Evolutionary conservation across 1,139 yeast genomes (phyloP).

Genomic region (Taphrina flavorubra): DNA sequence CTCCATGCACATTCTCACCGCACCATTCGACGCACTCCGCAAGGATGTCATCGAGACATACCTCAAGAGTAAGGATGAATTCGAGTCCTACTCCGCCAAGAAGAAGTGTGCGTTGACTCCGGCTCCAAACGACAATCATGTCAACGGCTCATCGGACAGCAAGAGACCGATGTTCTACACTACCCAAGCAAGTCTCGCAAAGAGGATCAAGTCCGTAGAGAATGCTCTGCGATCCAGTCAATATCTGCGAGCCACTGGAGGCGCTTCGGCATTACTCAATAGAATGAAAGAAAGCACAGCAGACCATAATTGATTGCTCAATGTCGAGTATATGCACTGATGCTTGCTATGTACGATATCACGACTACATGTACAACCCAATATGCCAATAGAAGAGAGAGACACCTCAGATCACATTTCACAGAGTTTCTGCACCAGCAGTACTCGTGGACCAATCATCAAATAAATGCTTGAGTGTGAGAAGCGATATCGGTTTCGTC

Average conservation of each 20-base stretch:
- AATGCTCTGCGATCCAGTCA: background rate
- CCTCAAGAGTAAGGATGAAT: constrained; percentile 2
- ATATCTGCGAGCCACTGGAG: constrained; percentile 13
- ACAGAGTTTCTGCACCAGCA: too few relatives aligned
- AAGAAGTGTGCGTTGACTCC: background rate
- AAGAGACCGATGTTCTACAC: background rate
- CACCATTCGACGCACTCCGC: constrained; percentile 8
- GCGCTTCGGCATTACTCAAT: background rate
- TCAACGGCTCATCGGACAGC: background rate
- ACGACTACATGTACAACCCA: too few relatives aligned
- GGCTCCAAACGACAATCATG: background rate
- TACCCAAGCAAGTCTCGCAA: background rate
- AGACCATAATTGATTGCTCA: too few relatives aligned
- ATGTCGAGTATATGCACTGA: too few relatives aligned
- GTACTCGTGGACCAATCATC: constrained; percentile 14
- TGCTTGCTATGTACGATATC: too few relatives aligned
- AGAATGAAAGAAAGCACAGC: background rate
- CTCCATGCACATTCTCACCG: constrained; percentile 1
- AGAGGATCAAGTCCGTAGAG: background rate
- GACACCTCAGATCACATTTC: too few relatives aligned
- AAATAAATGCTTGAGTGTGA: constrained; percentile 2
- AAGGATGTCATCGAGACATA: constrained; percentile 1
- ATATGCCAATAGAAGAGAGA: too few relatives aligned
- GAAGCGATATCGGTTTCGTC: constrained; percentile 16
- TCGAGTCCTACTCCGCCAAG: background rate